These are phyloP conservation scores for Neurospora hispaniola DNA, from an alignment of 495 filamentous ascomycete genomes.

Conservation along the genomic window DNA sequence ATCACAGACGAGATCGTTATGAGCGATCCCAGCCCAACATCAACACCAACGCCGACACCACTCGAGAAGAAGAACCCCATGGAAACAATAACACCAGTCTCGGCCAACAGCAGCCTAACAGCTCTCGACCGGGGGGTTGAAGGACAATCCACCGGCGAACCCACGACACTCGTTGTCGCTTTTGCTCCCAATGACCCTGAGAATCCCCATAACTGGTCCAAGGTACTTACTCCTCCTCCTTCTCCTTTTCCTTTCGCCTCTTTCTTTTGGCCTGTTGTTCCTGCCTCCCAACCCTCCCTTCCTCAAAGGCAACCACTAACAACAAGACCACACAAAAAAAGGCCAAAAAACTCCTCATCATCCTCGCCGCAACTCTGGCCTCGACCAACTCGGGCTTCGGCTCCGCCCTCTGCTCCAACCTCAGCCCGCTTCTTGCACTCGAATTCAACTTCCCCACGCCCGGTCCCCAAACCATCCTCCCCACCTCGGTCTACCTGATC, in stretches of 20 bases:
- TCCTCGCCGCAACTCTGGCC: slow-evolving; percentile 12
- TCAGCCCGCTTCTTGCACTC: slow-evolving; percentile 8
- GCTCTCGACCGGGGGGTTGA: background rate
- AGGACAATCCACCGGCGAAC: background rate
- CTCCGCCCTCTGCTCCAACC: slow-evolving; percentile 20
- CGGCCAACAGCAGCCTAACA: background rate
- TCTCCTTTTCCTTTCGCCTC: too few species aligned
- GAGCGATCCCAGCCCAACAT: background rate
- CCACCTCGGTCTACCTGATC: slow-evolving; percentile 42
- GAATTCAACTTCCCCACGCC: slow-evolving; percentile 9
- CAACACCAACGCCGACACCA: background rate
- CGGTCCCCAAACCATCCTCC: slow-evolving; percentile 17
- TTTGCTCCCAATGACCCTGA: slow-evolving; percentile 12
- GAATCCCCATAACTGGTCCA: slow-evolving; percentile 18
- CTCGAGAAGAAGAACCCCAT: background rate
- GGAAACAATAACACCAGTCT: background rate
- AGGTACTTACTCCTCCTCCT: too few species aligned
- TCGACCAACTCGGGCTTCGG: slow-evolving; percentile 13
- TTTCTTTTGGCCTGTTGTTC: too few species aligned
- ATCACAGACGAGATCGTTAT: background rate
- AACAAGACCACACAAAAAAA: background rate
- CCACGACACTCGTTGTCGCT: slow-evolving; percentile 5
- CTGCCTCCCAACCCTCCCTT: too few species aligned
- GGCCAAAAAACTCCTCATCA: slow-evolving; percentile 11
- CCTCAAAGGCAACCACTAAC: too few species aligned